These are phyloP conservation scores for Thecaphora thlaspeos DNA, from an alignment of 1,284 basidiomycete species.

Conservation along the genomic window DNA sequence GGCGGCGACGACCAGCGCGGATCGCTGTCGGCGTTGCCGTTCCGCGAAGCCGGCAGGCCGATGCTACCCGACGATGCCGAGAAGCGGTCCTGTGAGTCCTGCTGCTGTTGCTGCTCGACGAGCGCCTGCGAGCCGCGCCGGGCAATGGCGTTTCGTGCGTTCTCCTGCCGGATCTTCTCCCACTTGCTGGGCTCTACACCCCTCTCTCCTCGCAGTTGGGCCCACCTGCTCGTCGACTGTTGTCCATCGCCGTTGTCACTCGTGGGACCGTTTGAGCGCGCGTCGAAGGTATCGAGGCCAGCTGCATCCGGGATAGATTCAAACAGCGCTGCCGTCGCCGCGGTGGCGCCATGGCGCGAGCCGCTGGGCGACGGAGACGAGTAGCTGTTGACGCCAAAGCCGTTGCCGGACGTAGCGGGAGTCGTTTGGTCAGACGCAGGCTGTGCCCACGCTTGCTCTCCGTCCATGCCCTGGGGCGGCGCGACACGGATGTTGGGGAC, in stretches of 20 bases:
- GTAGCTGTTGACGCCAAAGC: no score
- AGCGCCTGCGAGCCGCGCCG: constrained; percentile 4
- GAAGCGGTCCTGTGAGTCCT: constrained; percentile 4
- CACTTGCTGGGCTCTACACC: constrained; percentile 40
- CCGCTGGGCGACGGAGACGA: no score
- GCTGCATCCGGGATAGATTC: no score
- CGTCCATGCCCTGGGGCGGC: constrained; percentile 21
- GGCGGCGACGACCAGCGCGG: constrained; percentile 29
- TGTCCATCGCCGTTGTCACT: neutral
- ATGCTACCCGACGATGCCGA: constrained; percentile 3
- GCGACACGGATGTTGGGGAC: constrained; percentile 18
- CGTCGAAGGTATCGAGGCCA: neutral
- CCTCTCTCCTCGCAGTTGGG: constrained; percentile 25
- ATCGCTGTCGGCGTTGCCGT: constrained; percentile 12
- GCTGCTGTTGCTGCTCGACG: neutral
- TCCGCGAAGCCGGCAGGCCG: constrained; percentile 15
- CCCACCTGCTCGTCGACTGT: constrained; percentile 17
- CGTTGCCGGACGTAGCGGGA: no score
- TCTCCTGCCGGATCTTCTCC: constrained; percentile 41
- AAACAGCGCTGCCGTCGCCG: no score
- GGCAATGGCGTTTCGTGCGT: constrained; percentile 28
- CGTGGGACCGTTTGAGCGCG: neutral
- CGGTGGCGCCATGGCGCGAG: no score
- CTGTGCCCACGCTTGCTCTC: constrained; percentile 9
- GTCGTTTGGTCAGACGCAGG: neutral